Percentiles rank a stretch among this genome's conserved stretches.
phyloP scores from a whole-genome alignment of 176 grass and related monocot species.

The Alopecurus myosuroides region DNA sequence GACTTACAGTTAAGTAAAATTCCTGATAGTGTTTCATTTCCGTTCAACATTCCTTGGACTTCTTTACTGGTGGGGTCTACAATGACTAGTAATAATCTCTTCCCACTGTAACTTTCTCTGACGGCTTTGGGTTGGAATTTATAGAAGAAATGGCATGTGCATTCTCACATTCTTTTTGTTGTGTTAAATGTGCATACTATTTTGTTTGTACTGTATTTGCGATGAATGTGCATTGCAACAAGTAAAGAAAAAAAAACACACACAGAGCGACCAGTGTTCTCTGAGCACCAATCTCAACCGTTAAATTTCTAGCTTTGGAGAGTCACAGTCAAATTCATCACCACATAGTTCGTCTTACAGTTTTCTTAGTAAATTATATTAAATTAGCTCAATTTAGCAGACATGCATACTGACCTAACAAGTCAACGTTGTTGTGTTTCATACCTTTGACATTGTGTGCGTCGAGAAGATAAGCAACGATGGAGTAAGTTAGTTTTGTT shows the following conservation, averaged over 20 bases:
- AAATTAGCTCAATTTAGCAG: not conserved
- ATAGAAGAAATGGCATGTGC: not conserved
- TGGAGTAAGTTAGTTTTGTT: too few relatives aligned
- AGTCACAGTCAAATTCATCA: not conserved
- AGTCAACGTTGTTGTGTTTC: not conserved
- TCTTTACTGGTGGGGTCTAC: not conserved
- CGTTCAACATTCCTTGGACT: not conserved
- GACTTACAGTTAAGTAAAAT: conserved; percentile 13
- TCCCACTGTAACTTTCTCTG: not conserved
- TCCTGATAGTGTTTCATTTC: not conserved
- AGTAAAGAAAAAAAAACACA: too few relatives aligned
- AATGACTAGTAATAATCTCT: not conserved
- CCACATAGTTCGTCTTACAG: not conserved
- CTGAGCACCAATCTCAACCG: not conserved
- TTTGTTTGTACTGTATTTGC: not conserved
- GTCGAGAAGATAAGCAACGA: not conserved
- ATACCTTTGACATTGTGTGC: not conserved
- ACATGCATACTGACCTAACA: not conserved
- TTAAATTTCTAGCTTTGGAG: not conserved
- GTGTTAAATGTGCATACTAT: not conserved
- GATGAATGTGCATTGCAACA: not conserved
- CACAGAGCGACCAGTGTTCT: not conserved
- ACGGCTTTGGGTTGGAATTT: not conserved
- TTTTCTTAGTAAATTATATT: not conserved
- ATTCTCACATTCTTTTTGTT: not conserved